Conservation (phyloP, 2,329 filamentous ascomycete species). For the Botrytis hyacinthi region DNA sequence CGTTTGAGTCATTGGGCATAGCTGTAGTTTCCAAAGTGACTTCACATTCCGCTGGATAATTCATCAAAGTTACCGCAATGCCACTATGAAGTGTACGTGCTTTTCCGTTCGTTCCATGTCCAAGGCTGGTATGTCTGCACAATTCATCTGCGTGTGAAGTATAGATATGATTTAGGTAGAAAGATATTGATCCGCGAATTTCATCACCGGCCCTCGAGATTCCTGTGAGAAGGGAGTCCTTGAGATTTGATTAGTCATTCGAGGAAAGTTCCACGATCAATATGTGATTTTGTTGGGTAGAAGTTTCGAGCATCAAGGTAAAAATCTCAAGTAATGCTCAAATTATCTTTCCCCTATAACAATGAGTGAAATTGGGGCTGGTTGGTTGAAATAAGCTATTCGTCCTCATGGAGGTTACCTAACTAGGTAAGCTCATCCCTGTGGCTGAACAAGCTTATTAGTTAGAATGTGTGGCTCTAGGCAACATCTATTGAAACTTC, state of each 20-base stretch:
- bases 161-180: conserved; percentile 42
- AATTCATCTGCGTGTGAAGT: conserved; percentile 19
- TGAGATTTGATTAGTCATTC: conserved; percentile 39
- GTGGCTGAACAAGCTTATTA: background rate
- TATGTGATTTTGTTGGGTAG: conserved; percentile 44
- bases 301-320: conserved; percentile 50
- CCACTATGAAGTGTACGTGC: conserved; percentile 55
- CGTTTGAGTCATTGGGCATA: background rate
- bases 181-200: conserved; percentile 46
- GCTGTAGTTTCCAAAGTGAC: background rate
- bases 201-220: conserved; percentile 52
- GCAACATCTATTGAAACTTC: background rate
- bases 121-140: conserved; percentile 42
- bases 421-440: background rate
- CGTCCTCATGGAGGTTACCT: background rate
- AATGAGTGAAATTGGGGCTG: background rate
- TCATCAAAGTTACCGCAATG: conserved; percentile 55
- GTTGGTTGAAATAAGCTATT: background rate
- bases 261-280: conserved; percentile 44
- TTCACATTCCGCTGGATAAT: conserved; percentile 57
- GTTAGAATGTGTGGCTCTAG: background rate
- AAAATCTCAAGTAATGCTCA: conserved; percentile 38
- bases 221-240: conserved; percentile 53
- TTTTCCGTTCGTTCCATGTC: conserved; percentile 53
- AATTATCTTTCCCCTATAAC: conserved; percentile 28